Base-by-base conservation (phyloP, 2,329 filamentous ascomycete species). In the Pestalotiopsis sp. region DNA sequence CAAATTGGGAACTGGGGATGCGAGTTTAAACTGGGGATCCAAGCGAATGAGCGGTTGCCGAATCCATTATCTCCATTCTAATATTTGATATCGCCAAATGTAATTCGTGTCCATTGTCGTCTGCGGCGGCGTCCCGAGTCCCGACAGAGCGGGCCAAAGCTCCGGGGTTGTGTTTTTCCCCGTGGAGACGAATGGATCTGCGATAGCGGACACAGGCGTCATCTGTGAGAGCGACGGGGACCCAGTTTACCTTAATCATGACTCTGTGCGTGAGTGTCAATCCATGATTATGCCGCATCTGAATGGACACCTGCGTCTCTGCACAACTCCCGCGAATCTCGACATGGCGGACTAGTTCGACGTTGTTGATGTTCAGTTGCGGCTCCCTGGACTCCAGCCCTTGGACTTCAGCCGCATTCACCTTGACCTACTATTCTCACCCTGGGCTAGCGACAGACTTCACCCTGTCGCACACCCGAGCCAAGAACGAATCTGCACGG, bases 111-210 rank as follows among this genome's bases (percentile, higher is more conserved):
- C 9, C 9, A 12, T n/a, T 25, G n/a, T 66, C 31, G 25, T 45
- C 39, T 20, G 13, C n/a, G n/a, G 36, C 25, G n/a, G 31, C 13
- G 14, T 66, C 49, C 25, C 23, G 63, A 45, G 31, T 20, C 63
- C 63, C 23, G 20, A n/a, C 20, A 23, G 12, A 39, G 25, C 41
- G 63, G 63, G 61, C 61, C 36, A 38, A 66, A 66, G 17, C 41
- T 56, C 63, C 63, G 63, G 63, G 63, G 45, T 56, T 66, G 63
- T 31, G 63, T 66, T 66, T 66, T 66, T 66, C 63, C 63, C 63
- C 45, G 63, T 66, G 63, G 63, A 66, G 63, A 66, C 63, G 13
- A 20, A 36, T n/a, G 17, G 17, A 52, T 52, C 45, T n/a, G 45
- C 45, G 45, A 52, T 52, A 52, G 45, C 45, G 45, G 45, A 52